phyloP scores from a whole-genome alignment of 176 grass and related monocot species.

The Hordeum vulgare region DNA sequence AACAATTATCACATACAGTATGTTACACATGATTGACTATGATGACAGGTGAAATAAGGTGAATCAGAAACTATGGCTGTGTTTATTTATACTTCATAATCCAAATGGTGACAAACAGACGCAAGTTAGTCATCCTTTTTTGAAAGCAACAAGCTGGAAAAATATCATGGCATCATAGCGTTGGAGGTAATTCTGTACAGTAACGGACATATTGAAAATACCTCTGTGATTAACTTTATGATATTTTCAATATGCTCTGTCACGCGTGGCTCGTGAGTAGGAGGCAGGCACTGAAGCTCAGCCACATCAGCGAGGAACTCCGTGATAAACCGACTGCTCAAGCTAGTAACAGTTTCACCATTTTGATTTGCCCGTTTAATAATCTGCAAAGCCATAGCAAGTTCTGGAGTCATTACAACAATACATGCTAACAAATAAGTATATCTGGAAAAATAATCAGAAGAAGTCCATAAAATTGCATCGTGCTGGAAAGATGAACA shows the following conservation, averaged over 20 bases:
- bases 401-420: background rate
- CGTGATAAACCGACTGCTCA: slow-evolving; percentile 61
- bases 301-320: slow-evolving; percentile 75
- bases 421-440: slow-evolving; percentile 6
- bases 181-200: background rate
- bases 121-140: background rate
- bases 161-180: slow-evolving; percentile 1
- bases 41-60: background rate
- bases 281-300: slow-evolving; percentile 70
- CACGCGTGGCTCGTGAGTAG: slow-evolving; percentile 69
- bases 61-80: background rate
- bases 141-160: background rate
- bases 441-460: background rate
- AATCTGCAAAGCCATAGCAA: slow-evolving; percentile 54
- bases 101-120: background rate
- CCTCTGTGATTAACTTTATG: slow-evolving; percentile 77
- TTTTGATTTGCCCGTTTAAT: slow-evolving; percentile 77
- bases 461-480: background rate
- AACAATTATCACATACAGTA: background rate
- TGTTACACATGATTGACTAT: background rate
- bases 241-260: slow-evolving; percentile 86
- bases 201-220: slow-evolving; percentile 10
- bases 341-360: slow-evolving; percentile 56
- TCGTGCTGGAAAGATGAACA: background rate
- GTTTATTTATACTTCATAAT: background rate